Evolutionary conservation across 768 basidiomycete genomes (phyloP).

Genomic region (Mycena galericulata): DNA sequence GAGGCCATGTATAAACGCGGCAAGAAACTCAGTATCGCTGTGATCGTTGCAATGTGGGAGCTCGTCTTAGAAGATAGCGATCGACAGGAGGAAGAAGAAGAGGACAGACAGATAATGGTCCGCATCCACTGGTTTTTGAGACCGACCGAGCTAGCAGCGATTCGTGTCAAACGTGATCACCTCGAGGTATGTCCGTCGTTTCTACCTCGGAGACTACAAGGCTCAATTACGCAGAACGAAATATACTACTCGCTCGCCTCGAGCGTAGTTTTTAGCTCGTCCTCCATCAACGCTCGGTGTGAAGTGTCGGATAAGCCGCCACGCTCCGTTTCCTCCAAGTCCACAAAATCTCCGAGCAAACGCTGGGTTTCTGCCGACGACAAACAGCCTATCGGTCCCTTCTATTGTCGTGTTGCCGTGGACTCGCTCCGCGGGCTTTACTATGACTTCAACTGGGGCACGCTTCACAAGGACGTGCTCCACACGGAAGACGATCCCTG

Average conservation of each 20-base stretch:
- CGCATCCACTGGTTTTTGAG: conserved; percentile 83
- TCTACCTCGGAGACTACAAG: neutral
- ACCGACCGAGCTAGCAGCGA: conserved; percentile 69
- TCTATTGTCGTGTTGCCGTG: conserved; percentile 70
- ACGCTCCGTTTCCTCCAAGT: conserved; percentile 13
- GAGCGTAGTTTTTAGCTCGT: conserved; percentile 61
- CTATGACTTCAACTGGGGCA: conserved; percentile 71
- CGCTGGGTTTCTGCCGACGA: conserved; percentile 40
- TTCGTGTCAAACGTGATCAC: conserved; percentile 72
- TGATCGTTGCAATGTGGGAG: conserved; percentile 81
- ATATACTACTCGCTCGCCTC: conserved; percentile 73
- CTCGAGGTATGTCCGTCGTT: conserved; percentile 57
- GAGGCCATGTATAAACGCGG: conserved; percentile 54
- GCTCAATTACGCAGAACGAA: conserved; percentile 68
- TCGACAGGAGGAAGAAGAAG: conserved; percentile 41
- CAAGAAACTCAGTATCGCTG: conserved; percentile 70
- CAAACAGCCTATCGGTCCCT: conserved; percentile 48
- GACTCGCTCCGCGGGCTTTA: conserved; percentile 70
- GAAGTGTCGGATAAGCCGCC: conserved; percentile 52
- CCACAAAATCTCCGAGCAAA: conserved; percentile 22
- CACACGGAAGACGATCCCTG: conserved; percentile 42
- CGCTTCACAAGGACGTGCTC: conserved; percentile 57
- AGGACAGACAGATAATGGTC: conserved; percentile 61
- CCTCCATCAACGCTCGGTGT: conserved; percentile 65
- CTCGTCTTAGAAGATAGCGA: conserved; percentile 36